A percentile compares a stretch with the other conserved stretches of the same genome.
phyloP scores from a whole-genome alignment of 1,284 basidiomycete species.

The Marasmius fiardii region DNA sequence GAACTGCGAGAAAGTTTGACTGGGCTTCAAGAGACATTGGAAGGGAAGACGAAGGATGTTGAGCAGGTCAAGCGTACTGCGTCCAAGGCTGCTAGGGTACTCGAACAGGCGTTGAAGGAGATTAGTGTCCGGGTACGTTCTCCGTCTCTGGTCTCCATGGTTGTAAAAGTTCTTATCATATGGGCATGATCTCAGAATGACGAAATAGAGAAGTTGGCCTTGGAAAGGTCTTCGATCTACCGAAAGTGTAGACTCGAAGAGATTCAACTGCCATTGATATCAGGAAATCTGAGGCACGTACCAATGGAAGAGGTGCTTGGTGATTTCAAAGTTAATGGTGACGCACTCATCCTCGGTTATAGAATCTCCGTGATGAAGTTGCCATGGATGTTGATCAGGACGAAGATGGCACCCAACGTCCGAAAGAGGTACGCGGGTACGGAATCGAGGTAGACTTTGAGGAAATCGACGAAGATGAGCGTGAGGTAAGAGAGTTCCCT shows the following conservation, averaged over 20 bases:
- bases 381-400: conserved; percentile 90
- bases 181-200: conserved; percentile 62
- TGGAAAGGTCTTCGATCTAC: conserved; percentile 87
- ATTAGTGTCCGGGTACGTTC: conserved; percentile 70
- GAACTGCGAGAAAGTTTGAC: conserved; percentile 60
- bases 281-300: conserved; percentile 81
- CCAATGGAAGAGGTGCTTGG: conserved; percentile 86
- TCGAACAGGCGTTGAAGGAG: conserved; percentile 90
- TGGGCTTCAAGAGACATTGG: conserved; percentile 58
- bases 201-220: conserved; percentile 86
- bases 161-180: not conserved
- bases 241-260: conserved; percentile 93
- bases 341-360: not conserved
- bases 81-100: conserved; percentile 64
- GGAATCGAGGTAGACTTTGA: conserved; percentile 92
- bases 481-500: conserved; percentile 44
- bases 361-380: conserved; percentile 82
- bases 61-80: conserved; percentile 78
- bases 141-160: not conserved
- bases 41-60: conserved; percentile 66
- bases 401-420: conserved; percentile 71
- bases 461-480: conserved; percentile 79
- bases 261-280: conserved; percentile 76
- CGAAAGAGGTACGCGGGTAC: conserved; percentile 75
- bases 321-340: not conserved